Conservation (phyloP, 192 early-diverging fungal genomes). For the Entomortierella beljakovae region DNA sequence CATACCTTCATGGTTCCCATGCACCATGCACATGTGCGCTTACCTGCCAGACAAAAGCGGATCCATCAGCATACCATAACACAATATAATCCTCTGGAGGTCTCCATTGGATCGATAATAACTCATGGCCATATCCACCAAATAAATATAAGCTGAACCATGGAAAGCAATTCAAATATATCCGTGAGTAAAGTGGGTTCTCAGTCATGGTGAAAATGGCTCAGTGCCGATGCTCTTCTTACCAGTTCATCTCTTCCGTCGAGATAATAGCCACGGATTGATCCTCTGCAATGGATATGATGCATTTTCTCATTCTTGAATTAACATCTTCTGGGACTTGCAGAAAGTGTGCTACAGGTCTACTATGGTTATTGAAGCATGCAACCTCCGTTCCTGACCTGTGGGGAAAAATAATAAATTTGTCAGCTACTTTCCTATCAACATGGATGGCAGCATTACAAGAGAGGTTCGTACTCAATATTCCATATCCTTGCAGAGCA, state of each 20-base stretch:
- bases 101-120: conserved; percentile 74
- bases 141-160: conserved; percentile 66
- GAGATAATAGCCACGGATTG: conserved; percentile 78
- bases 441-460: neutral
- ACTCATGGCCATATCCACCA: conserved; percentile 66
- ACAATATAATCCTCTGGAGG: conserved; percentile 74
- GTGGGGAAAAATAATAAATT: neutral
- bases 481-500: conserved; percentile 81
- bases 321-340: conserved; percentile 65
- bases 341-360: conserved; percentile 60
- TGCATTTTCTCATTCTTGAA: conserved; percentile 53
- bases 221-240: too few species aligned
- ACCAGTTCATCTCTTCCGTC: conserved; percentile 80
- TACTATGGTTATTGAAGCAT: conserved; percentile 68
- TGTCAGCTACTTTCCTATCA: neutral
- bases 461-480: conserved; percentile 65
- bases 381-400: conserved; percentile 66
- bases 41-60: conserved; percentile 84
- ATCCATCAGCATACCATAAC: conserved; percentile 70
- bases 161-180: neutral
- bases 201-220: too few species aligned
- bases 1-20: neutral
- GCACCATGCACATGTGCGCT: neutral
- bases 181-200: neutral
- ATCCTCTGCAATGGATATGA: conserved; percentile 77